Base-by-base conservation (phyloP, 257 asterid species). In the Solanum ahanhuiri region DNA sequence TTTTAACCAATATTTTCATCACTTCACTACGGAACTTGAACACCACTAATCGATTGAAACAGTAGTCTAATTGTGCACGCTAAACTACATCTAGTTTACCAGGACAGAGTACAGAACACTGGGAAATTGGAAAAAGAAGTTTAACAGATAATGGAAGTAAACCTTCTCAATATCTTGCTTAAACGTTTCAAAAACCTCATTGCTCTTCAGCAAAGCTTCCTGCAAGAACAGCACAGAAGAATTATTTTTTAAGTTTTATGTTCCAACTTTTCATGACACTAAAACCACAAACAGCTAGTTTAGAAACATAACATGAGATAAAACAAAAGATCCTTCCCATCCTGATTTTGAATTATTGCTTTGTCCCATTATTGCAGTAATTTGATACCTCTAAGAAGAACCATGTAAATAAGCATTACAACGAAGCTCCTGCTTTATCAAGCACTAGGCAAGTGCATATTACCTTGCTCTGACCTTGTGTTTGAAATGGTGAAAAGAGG, bases 141-240 rank as follows among this genome's bases (percentile, higher is more conserved):
- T 81, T 51, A 81, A 81, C 67, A 81, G 67, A 82, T 34, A 39
- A 76, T 85, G 57, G 81, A 76, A 70, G 33, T 58, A 81, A 86
- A 97, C 99, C 98, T 95, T 97, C 88, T 97, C 99, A 72, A 95
- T 94, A 91, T 97, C 99, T 91, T 94, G 94, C 94, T 95, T 97
- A 63, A 94, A 95, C 70, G 98, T 95, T 93, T 95, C 99, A 87
- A 97, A 97, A 43, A 97, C 98, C 90, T 95, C 98, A 30, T 95
- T 95, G 95, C 99, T 97, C 93, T 97, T 97, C 92, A 94, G 58
- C 85, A 97, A 91, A 83, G 99, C 99, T 90, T 95, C 99, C 99
- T 97, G 96, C 87, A 83, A 45, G 43, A 81, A 48, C 30, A 81
- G 41, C 39, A 81, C 43, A 81, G 17, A 81, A 5, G 23, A 43